Evolutionary conservation across 257 asterid genomes (phyloP).

Genomic region (Przewalskia tangutica): DNA sequence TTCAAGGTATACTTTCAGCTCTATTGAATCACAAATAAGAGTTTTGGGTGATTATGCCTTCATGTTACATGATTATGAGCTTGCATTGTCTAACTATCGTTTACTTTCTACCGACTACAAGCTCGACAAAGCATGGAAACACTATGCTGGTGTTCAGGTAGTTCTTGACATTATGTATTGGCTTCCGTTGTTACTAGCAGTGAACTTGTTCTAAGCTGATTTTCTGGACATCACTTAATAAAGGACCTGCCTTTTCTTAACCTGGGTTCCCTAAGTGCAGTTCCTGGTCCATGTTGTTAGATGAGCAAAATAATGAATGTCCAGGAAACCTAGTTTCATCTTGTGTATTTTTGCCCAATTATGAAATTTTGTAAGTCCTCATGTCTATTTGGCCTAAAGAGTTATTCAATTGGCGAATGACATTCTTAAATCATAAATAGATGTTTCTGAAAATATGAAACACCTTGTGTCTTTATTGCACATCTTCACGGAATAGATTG

Average conservation of each 20-base stretch:
- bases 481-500: background rate
- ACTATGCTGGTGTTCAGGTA: constrained; percentile 96
- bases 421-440: background rate
- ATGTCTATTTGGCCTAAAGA: background rate
- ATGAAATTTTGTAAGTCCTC: background rate
- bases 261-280: background rate
- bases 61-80: constrained; percentile 96
- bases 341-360: background rate
- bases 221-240: background rate
- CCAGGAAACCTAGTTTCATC: background rate
- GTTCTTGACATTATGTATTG: background rate
- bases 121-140: constrained; percentile 98
- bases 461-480: background rate
- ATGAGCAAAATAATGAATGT: background rate
- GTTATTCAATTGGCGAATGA: background rate
- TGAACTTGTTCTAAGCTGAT: background rate
- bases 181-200: background rate
- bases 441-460: background rate
- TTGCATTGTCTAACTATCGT: constrained; percentile 93
- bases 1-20: constrained; percentile 89
- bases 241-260: background rate
- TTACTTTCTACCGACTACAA: constrained; percentile 86
- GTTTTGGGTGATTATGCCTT: constrained; percentile 94
- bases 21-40: constrained; percentile 93
- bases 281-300: background rate